phyloP scores from a whole-genome alignment of 495 filamentous ascomycete species.

The Talaromyces wortmannii region DNA sequence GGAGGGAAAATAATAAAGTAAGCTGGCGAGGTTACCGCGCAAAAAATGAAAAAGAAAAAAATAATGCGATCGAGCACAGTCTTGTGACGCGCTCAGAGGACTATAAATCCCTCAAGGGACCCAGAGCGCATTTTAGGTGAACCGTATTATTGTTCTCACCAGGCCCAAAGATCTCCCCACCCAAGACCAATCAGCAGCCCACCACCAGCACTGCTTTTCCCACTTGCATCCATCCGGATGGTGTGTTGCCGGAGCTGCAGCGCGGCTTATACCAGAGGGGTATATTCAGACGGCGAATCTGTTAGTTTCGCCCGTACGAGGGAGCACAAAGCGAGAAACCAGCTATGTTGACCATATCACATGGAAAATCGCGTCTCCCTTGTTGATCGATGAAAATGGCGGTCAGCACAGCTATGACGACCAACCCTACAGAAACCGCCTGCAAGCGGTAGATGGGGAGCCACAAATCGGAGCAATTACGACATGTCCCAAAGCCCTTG shows the following conservation, averaged over 20 bases:
- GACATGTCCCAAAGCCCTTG: conserved; percentile 1
- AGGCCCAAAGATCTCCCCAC: background rate
- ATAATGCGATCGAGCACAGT: background rate
- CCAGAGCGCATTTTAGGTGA: background rate
- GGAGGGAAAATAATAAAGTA: background rate
- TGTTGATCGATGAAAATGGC: background rate
- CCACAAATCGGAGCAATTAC: conserved; percentile 4
- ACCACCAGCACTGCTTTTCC: background rate
- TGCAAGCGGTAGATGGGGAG: background rate
- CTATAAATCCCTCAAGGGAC: conserved; percentile 4
- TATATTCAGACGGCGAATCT: background rate
- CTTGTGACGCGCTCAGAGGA: conserved; percentile 6
- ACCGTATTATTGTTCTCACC: background rate
- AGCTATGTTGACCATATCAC: conserved; percentile 3
- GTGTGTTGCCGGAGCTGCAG: background rate
- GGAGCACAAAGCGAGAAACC: background rate
- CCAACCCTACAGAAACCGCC: background rate
- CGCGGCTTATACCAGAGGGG: background rate
- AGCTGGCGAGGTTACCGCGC: conserved; percentile 5
- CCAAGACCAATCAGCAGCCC: background rate
- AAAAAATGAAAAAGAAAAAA: background rate
- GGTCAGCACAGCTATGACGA: conserved; percentile 1
- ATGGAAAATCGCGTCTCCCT: background rate
- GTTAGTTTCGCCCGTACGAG: background rate
- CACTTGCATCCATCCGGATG: conserved; percentile 2